Percentiles rank a stretch among this genome's conserved stretches.
Evolutionary conservation across 108 stramenopile genomes (phyloP).

Genomic region (Cyclostephanos tholiformis): DNA sequence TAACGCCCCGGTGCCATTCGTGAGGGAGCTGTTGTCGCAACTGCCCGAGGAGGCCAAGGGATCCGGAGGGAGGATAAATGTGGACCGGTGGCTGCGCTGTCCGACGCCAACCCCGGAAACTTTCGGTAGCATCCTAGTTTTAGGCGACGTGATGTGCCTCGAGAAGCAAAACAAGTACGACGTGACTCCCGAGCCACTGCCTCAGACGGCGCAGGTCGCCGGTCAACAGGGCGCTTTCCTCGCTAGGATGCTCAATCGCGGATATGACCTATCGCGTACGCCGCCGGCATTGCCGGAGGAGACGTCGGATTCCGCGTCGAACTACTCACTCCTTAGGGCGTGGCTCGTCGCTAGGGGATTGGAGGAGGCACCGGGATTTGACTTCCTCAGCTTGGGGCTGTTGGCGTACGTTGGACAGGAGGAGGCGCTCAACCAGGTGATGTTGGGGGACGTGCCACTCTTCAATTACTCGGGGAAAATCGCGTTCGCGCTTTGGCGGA

Average conservation of each 20-base stretch:
- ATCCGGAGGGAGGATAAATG: slow-evolving; percentile 56
- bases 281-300: slow-evolving; percentile 41
- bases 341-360: slow-evolving; percentile 62
- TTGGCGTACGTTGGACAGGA: slow-evolving; percentile 78
- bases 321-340: slow-evolving; percentile 18
- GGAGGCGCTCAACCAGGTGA: slow-evolving; percentile 75
- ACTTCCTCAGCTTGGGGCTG: slow-evolving; percentile 76
- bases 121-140: slow-evolving; percentile 57
- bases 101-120: slow-evolving; percentile 37
- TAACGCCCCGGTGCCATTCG: slow-evolving; percentile 63
- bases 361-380: slow-evolving; percentile 56
- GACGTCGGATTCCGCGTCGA: too few species aligned
- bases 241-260: slow-evolving; percentile 65
- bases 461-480: slow-evolving; percentile 57
- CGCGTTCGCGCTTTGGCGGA: slow-evolving; percentile 74
- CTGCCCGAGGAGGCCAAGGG: slow-evolving; percentile 51
- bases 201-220: slow-evolving; percentile 83
- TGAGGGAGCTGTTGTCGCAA: slow-evolving; percentile 49
- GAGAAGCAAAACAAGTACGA: slow-evolving; percentile 23
- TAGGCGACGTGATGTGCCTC: slow-evolving; percentile 72
- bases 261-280: slow-evolving; percentile 57
- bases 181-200: slow-evolving; percentile 36
- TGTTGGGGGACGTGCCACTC: slow-evolving; percentile 48
- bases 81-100: slow-evolving; percentile 67
- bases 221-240: slow-evolving; percentile 81